Conservation (phyloP, 2,329 filamentous ascomycete species). For the Lachnellula subtilissima region DNA sequence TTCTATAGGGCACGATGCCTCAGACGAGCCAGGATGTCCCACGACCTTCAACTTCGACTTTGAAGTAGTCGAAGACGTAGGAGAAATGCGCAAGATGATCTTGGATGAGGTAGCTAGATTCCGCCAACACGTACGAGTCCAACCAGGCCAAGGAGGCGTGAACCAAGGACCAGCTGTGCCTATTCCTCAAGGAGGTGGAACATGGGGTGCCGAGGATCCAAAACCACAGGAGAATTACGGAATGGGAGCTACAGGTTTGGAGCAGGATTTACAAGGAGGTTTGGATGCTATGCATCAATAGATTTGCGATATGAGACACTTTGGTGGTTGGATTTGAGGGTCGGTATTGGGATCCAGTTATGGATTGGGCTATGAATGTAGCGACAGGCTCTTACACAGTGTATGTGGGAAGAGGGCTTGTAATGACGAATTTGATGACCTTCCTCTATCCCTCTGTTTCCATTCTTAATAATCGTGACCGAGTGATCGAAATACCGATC, state of each 20-base stretch:
- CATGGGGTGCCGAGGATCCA: slow-evolving; percentile 32
- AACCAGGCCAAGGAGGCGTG: slow-evolving; percentile 28
- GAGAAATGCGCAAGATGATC: slow-evolving; percentile 95
- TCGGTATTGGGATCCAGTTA: not conserved
- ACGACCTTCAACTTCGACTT: slow-evolving; percentile 98
- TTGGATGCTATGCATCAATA: slow-evolving; percentile 31
- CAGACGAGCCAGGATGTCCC: slow-evolving; percentile 90
- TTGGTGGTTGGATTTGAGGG: not conserved
- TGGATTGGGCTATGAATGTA: not conserved
- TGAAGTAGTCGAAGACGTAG: slow-evolving; percentile 92
- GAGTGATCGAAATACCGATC: not conserved
- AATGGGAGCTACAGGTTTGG: slow-evolving; percentile 29
- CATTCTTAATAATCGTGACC: not conserved
- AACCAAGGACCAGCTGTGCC: slow-evolving; percentile 28
- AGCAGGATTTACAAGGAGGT: slow-evolving; percentile 33
- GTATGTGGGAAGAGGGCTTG: not conserved
- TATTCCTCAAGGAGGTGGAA: slow-evolving; percentile 29
- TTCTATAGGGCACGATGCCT: slow-evolving; percentile 79
- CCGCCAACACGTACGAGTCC: slow-evolving; percentile 48
- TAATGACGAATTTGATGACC: not conserved
- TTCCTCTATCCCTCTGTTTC: not conserved
- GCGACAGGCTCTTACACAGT: not conserved
- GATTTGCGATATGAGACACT: slow-evolving; percentile 2
- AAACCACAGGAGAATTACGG: slow-evolving; percentile 33
- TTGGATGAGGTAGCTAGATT: slow-evolving; percentile 89